Percentiles rank a stretch among this genome's conserved stretches.
These are phyloP conservation scores for Fusarium tanahbumbuense DNA, from an alignment of 2,329 filamentous ascomycete species.

Conservation along the genomic window DNA sequence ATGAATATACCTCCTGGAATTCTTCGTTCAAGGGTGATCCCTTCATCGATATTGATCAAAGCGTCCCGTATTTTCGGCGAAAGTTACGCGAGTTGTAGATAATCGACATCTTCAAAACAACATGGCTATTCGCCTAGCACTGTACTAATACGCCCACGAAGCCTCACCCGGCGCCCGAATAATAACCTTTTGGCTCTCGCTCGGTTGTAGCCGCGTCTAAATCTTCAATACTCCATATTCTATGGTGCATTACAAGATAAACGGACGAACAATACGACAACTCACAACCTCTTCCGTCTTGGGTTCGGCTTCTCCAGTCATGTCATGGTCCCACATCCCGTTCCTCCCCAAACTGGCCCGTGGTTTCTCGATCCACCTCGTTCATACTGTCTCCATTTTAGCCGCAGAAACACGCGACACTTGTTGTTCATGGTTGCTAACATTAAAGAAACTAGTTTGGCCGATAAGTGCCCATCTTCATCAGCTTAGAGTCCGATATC, in stretches of 20 bases:
- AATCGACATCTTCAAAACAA: slow-evolving; percentile 9
- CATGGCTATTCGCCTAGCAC: slow-evolving; percentile 1
- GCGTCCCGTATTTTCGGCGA: slow-evolving; percentile 29
- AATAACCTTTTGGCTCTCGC: slow-evolving; percentile 22
- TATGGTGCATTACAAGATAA: slow-evolving; percentile 15
- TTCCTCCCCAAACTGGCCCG: slow-evolving; percentile 42
- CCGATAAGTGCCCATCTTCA: slow-evolving; percentile 31
- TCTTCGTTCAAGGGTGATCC: slow-evolving; percentile 17
- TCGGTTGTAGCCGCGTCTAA: slow-evolving; percentile 11
- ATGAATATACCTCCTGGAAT: slow-evolving; percentile 26
- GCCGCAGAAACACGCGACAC: slow-evolving; percentile 48
- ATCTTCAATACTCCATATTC: background rate
- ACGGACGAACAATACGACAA: slow-evolving; percentile 18
- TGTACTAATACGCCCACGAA: slow-evolving; percentile 6
- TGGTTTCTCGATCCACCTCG: slow-evolving; percentile 42
- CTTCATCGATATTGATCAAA: slow-evolving; percentile 16
- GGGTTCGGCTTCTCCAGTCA: background rate
- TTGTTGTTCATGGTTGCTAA: slow-evolving; percentile 40
- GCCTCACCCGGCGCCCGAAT: slow-evolving; percentile 11
- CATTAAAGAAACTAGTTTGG: slow-evolving; percentile 39
- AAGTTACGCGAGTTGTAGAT: slow-evolving; percentile 24
- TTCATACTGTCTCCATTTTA: slow-evolving; percentile 37
- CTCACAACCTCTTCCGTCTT: slow-evolving; percentile 28
- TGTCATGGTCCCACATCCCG: slow-evolving; percentile 43
- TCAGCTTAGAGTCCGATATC: slow-evolving; percentile 1